Percentiles rank a stretch among this genome's conserved stretches.
phyloP scores from a whole-genome alignment of 768 basidiomycete species.

The Filobasidium floriforme region DNA sequence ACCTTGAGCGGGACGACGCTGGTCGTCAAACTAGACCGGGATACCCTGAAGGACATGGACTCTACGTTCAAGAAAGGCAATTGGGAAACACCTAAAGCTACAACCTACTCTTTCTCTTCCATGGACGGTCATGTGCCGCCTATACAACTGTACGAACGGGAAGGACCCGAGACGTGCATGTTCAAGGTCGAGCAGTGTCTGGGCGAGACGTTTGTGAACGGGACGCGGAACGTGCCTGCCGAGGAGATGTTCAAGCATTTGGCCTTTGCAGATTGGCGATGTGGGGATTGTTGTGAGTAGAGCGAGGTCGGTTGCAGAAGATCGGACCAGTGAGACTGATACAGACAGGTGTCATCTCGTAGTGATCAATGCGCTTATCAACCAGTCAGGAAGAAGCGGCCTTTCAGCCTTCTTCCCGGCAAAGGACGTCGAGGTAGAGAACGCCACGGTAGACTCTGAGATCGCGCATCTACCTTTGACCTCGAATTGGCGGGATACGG shows the following conservation, averaged over 20 bases:
- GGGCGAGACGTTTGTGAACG: constrained; percentile 11
- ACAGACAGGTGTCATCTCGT: too few species aligned
- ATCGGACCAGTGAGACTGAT: too few species aligned
- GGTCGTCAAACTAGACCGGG: constrained; percentile 17
- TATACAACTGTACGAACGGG: not conserved
- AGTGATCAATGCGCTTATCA: constrained; percentile 37
- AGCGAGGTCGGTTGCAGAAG: too few species aligned
- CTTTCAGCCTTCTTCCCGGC: constrained; percentile 36
- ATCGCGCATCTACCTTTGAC: constrained; percentile 36
- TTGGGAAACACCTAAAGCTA: constrained; percentile 30
- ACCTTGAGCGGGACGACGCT: constrained; percentile 1
- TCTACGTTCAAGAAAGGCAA: constrained; percentile 20
- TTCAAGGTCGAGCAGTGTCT: constrained; percentile 16
- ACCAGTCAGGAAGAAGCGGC: constrained; percentile 32
- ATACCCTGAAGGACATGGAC: constrained; percentile 28
- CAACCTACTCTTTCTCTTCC: constrained; percentile 34
- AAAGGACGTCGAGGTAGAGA: constrained; percentile 10
- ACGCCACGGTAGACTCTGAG: constrained; percentile 17
- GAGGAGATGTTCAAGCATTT: constrained; percentile 36
- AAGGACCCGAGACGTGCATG: constrained; percentile 5
- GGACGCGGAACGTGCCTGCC: constrained; percentile 14
- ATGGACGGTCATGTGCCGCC: constrained; percentile 39
- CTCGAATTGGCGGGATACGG: constrained; percentile 29
- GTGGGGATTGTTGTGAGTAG: constrained; percentile 37
- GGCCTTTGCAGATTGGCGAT: constrained; percentile 34